Base-by-base conservation (phyloP, 2,329 filamentous ascomycete genomes). In the Emericellopsis atlantica region DNA sequence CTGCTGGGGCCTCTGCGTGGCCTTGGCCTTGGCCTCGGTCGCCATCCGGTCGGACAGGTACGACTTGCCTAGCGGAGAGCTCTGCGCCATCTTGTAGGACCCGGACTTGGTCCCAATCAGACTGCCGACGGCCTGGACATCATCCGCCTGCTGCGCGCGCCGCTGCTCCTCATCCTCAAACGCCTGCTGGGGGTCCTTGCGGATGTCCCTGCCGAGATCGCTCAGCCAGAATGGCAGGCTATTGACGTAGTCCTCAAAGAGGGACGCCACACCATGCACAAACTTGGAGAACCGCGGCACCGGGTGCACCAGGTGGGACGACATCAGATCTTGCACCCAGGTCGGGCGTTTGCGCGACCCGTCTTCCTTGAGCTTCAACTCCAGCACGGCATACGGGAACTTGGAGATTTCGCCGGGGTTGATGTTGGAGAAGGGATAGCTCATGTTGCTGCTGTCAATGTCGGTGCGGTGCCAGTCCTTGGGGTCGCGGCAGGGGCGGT, bases 181-280 rank as follows among this genome's bases (percentile, higher is more conserved):
- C 0, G 90, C 90, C 46, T 76, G 74, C 57, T 92, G 84, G 0
- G 92, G 92, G 56, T 96, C 89, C 56, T 85, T 87, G 49, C 90
- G 81, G 55, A 98, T 98, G 56, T 98, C 92, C 26, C 77, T 85
- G 56, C 95, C 90, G 35, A 96, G 72, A 46, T 94, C 84, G 52
- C 82, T 82, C 29, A 96, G 74, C 92, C 92, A 98, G 66, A 96
- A 95, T 12, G 92, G 92, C 54, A 96, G 79, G 46, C 79, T 89
- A 64, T 96, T 96, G 59, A 98, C 89, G 54, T 95, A 79, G 60
- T 98, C 87, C 53, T 96, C 92, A 50, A 96, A 96, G 2, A 98
- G 71, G 32, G 82, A 81, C 7, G 90, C 89, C 5, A 93, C 81
- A 45, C 92, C 92, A 53, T 98, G 90, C 3, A 94, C 84, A 51